Conservation (phyloP, 306 rosid genomes). For the Cucurbita pepo region DNA sequence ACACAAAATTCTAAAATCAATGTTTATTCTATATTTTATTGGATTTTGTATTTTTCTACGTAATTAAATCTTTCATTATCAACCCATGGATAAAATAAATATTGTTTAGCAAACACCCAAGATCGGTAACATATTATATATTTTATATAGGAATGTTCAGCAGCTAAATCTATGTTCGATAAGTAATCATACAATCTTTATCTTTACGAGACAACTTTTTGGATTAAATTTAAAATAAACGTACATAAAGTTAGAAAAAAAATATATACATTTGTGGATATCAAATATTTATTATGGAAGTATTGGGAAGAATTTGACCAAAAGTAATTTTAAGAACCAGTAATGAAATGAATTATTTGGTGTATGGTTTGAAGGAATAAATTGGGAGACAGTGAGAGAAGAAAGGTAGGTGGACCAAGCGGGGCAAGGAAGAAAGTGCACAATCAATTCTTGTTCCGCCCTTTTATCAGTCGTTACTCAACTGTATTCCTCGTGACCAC, state of each 20-base stretch:
- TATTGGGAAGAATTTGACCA: no score
- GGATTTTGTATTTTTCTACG: not conserved
- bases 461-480: not conserved
- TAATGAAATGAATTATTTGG: no score
- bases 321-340: no score
- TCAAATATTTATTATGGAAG: no score
- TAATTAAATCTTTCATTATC: not conserved
- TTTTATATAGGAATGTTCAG: no score
- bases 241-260: no score
- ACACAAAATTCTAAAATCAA: not conserved
- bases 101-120: not conserved
- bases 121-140: not conserved
- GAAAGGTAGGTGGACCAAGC: not conserved
- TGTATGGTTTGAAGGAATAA: not conserved
- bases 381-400: not conserved
- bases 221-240: no score
- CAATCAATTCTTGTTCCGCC: not conserved
- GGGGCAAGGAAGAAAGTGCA: not conserved
- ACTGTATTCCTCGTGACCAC: slow-evolving; percentile 1
- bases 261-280: no score
- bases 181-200: no score
- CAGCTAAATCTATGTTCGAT: not conserved
- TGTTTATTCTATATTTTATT: not conserved
- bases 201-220: no score
- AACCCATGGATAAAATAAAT: not conserved